Conservation (phyloP, 331 rosid species). For the Quercus lobata region DNA sequence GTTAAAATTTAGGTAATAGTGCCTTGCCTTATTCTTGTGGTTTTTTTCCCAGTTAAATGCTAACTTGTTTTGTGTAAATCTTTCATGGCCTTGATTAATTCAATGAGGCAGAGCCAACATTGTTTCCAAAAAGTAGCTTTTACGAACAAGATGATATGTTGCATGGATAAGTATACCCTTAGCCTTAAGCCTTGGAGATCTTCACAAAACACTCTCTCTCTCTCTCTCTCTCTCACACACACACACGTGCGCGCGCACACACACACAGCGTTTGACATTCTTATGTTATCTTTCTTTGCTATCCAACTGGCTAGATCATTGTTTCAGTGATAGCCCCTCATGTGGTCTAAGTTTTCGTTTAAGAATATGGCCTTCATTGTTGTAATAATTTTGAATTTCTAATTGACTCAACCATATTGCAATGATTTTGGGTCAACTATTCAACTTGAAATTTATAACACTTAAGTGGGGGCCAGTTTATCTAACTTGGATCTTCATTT, state of each 20-base stretch:
- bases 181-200: too few species aligned
- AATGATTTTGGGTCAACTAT: not conserved
- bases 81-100: not conserved
- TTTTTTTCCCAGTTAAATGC: not conserved
- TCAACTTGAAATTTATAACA: not conserved
- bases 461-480: not conserved
- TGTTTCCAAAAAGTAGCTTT: not conserved
- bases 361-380: not conserved
- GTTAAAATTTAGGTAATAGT: not conserved
- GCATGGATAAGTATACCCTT: not conserved
- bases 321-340: not conserved
- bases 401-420: not conserved
- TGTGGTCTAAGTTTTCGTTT: not conserved
- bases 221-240: too few species aligned
- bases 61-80: not conserved
- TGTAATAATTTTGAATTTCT: not conserved
- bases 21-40: not conserved
- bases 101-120: not conserved
- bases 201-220: too few species aligned
- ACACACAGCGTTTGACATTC: too few species aligned
- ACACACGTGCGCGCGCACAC: accelerated
- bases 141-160: not conserved
- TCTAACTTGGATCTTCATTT: not conserved
- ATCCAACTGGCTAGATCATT: not conserved
- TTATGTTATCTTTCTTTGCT: not conserved